Percentiles rank a stretch among this genome's conserved stretches.
These are phyloP conservation scores for Fusarium sp. DNA, from an alignment of 2,329 filamentous ascomycete species.

Conservation along the genomic window DNA sequence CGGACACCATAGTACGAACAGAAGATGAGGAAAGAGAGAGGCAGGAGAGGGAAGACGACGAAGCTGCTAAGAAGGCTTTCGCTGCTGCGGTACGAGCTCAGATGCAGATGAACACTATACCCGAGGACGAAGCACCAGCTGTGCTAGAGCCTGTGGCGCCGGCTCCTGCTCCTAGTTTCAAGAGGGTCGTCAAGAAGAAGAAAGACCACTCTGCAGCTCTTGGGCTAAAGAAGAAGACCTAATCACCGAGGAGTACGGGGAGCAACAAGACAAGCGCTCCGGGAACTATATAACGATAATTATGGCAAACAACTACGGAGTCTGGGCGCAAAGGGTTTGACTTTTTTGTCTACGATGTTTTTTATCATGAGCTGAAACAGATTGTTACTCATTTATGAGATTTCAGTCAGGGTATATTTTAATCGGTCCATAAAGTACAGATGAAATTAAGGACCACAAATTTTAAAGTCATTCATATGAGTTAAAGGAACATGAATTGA, in stretches of 20 bases:
- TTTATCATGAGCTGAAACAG: neutral
- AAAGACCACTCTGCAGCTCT: slow-evolving; percentile 80
- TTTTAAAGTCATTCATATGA: neutral
- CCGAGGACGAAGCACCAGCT: slow-evolving; percentile 57
- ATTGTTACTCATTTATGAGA: neutral
- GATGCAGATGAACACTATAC: slow-evolving; percentile 64
- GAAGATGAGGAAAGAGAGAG: slow-evolving; percentile 71
- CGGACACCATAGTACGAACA: slow-evolving; percentile 64
- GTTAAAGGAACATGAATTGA: accelerated
- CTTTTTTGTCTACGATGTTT: neutral
- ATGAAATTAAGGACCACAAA: neutral
- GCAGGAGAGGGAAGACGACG: slow-evolving; percentile 84
- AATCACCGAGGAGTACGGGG: slow-evolving; percentile 54
- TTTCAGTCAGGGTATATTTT: neutral
- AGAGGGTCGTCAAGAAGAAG: slow-evolving; percentile 85
- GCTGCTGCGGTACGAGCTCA: slow-evolving; percentile 66
- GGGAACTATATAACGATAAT: neutral
- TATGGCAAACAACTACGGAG: neutral
- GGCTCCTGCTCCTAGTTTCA: slow-evolving; percentile 64
- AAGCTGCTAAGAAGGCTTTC: slow-evolving; percentile 84
- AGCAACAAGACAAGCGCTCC: accelerated
- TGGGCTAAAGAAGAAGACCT: slow-evolving; percentile 90
- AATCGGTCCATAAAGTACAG: neutral
- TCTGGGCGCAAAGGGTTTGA: neutral
- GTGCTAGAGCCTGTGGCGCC: neutral